Conservation (phyloP, 495 filamentous ascomycete species). For the Xylaria bambusicola region DNA sequence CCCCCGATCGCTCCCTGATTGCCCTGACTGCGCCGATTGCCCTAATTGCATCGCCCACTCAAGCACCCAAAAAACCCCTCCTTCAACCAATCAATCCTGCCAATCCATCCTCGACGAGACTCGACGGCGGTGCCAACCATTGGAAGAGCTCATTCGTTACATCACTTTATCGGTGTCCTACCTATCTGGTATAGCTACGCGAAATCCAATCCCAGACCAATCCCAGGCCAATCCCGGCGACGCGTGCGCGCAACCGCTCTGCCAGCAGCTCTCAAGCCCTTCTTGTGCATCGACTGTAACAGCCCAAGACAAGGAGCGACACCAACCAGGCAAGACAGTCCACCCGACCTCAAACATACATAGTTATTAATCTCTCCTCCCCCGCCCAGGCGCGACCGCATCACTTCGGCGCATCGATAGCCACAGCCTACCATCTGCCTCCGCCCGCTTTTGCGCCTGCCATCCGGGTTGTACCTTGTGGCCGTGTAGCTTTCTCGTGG, state of each 20-base stretch:
- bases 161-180: constrained; percentile 24
- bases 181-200: neutral
- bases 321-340: constrained; percentile 7
- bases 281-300: constrained; percentile 7
- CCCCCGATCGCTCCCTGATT: constrained; percentile 7
- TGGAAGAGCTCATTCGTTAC: constrained; percentile 37
- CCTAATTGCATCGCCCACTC: neutral
- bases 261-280: neutral
- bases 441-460: constrained; percentile 3
- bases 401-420: constrained; percentile 11
- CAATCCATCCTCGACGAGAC: constrained; percentile 32
- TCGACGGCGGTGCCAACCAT: constrained; percentile 22
- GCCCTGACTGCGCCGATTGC: neutral
- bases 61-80: constrained; percentile 20
- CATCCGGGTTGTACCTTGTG: constrained; percentile 17
- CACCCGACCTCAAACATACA: constrained; percentile 15
- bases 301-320: constrained; percentile 17
- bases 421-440: constrained; percentile 10
- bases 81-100: constrained; percentile 33
- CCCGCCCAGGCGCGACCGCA: constrained; percentile 4
- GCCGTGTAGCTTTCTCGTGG: constrained; percentile 7
- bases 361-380: neutral
- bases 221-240: constrained; percentile 3
- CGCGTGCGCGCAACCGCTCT: constrained; percentile 5
- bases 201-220: neutral